Evolutionary conservation across 1,284 basidiomycete genomes (phyloP).

Genomic region (Cutaneotrichosporon mucoides): DNA sequence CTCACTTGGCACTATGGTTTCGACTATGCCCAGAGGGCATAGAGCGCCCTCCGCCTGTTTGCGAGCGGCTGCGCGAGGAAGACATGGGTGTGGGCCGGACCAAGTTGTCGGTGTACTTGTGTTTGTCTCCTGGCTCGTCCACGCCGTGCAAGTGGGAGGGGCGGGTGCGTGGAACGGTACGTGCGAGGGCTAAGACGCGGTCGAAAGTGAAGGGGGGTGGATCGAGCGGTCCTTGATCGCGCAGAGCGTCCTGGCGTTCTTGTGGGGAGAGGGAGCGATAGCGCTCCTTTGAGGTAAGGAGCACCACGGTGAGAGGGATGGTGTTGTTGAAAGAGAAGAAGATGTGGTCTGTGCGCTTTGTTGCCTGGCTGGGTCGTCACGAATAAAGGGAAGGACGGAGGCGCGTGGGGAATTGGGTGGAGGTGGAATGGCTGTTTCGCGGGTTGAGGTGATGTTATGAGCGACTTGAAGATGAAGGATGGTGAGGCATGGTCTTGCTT

Average conservation of each 20-base stretch:
- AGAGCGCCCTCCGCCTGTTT: too few species aligned
- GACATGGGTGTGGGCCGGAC: background rate
- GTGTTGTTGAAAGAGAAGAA: constrained; percentile 1
- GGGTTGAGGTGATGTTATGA: background rate
- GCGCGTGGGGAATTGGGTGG: background rate
- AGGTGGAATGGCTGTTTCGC: background rate
- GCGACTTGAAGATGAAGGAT: background rate
- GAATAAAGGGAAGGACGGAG: background rate
- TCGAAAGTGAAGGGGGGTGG: background rate
- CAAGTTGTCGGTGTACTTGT: too few species aligned
- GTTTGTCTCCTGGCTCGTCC: background rate
- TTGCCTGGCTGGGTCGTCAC: background rate
- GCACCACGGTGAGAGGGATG: background rate
- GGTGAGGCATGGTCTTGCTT: too few species aligned
- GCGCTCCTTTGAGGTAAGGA: background rate
- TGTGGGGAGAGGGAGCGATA: background rate
- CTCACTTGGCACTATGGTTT: background rate
- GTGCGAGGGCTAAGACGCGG: background rate
- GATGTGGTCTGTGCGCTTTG: background rate
- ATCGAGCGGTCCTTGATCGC: background rate
- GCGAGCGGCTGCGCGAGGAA: background rate
- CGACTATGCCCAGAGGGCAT: background rate
- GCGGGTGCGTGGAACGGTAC: background rate
- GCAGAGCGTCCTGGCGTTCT: background rate
- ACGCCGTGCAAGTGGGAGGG: background rate